Evolutionary conservation across 1,284 basidiomycete genomes (phyloP).

Genomic region (Ganoderma meredithae): DNA sequence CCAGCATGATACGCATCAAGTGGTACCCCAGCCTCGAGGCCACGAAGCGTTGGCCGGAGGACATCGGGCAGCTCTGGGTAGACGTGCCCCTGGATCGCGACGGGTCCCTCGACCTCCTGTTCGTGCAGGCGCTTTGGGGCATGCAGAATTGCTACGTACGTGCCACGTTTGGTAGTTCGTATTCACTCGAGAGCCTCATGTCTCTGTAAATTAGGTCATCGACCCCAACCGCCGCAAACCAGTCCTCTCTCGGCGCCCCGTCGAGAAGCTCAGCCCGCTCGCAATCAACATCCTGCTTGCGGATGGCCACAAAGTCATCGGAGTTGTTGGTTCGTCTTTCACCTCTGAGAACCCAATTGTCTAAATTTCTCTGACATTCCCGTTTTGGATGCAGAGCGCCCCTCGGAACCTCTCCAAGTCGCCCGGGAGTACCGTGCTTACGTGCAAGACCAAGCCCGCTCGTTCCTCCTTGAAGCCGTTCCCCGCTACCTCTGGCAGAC

Average conservation of each 20-base stretch:
- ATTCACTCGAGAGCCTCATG: background rate
- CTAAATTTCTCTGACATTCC: background rate
- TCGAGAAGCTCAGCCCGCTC: conserved; percentile 20
- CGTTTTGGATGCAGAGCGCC: conserved; percentile 10
- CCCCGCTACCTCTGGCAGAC: background rate
- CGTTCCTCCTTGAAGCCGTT: background rate
- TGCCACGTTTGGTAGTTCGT: background rate
- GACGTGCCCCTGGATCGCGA: conserved; percentile 19
- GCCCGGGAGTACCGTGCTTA: conserved; percentile 18
- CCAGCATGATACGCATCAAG: conserved; percentile 22
- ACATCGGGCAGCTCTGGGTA: conserved; percentile 15
- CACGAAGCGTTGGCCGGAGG: conserved; percentile 15
- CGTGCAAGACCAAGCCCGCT: background rate
- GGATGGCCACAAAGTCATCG: conserved; percentile 17
- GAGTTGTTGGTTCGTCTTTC: conserved; percentile 20
- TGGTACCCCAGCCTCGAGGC: conserved; percentile 25
- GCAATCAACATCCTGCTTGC: conserved; percentile 16
- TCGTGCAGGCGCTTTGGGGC: conserved; percentile 20
- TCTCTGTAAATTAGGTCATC: conserved; percentile 15
- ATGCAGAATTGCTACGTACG: conserved; percentile 32
- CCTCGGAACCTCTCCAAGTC: conserved; percentile 10
- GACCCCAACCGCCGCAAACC: conserved; percentile 10
- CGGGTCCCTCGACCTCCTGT: conserved; percentile 21
- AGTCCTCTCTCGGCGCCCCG: conserved; percentile 8
- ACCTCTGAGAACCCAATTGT: background rate